Evolutionary conservation across 371 early-diverging fungal species (phyloP).

Genomic region (Apophysomyces elegans): DNA sequence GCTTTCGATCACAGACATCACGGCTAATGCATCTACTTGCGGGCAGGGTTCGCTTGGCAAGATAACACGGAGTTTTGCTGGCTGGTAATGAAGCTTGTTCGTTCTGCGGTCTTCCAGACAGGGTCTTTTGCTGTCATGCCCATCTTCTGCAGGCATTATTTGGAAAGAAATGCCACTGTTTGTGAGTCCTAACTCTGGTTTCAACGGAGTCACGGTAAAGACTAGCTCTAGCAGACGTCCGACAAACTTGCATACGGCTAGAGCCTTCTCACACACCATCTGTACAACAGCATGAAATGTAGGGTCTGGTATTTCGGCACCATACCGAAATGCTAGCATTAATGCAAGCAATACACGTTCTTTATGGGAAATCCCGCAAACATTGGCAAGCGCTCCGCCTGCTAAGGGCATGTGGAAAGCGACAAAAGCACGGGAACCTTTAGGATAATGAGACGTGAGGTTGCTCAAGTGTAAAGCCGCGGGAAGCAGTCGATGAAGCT

Average conservation of each 20-base stretch:
- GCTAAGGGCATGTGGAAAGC: slow-evolving; percentile 56
- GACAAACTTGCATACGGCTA: slow-evolving; percentile 31
- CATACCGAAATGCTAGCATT: slow-evolving; percentile 51
- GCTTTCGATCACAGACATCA: slow-evolving; percentile 38
- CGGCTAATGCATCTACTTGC: slow-evolving; percentile 29
- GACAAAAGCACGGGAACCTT: slow-evolving; percentile 52
- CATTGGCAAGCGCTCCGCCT: slow-evolving; percentile 51
- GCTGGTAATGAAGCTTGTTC: slow-evolving; percentile 12
- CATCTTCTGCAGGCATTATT: background rate
- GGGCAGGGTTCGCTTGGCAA: slow-evolving; percentile 18
- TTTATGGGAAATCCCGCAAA: slow-evolving; percentile 49
- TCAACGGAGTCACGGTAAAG: slow-evolving; percentile 32
- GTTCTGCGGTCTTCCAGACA: background rate
- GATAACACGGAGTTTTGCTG: slow-evolving; percentile 12
- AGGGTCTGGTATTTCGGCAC: slow-evolving; percentile 41
- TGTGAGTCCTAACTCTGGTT: slow-evolving; percentile 26
- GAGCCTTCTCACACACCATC: slow-evolving; percentile 28
- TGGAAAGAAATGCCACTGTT: slow-evolving; percentile 19
- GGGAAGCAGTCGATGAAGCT: slow-evolving; percentile 46
- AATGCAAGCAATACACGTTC: slow-evolving; percentile 55
- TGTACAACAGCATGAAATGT: slow-evolving; percentile 23
- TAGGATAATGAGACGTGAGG: slow-evolving; percentile 49
- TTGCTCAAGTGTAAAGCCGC: slow-evolving; percentile 47
- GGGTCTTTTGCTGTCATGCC: background rate
- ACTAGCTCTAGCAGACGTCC: slow-evolving; percentile 35